Evolutionary conservation across 2,329 filamentous ascomycete species (phyloP).

Genomic region (Setomelanomma holmii): DNA sequence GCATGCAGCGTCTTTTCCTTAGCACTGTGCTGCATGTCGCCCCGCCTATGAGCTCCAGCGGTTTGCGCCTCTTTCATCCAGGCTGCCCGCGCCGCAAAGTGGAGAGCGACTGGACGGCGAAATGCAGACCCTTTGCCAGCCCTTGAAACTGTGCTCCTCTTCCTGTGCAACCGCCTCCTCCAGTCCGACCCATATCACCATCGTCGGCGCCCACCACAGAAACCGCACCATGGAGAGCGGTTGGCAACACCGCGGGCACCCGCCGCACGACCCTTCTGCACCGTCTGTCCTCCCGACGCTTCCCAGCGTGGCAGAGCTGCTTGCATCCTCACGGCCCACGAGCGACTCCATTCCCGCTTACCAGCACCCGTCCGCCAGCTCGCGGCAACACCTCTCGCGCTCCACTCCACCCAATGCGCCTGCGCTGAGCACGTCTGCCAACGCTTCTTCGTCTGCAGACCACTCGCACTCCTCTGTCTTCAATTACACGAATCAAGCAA

Average conservation of each 20-base stretch:
- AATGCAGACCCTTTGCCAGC: neutral
- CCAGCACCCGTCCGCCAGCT: slow-evolving; percentile 15
- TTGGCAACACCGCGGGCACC: slow-evolving; percentile 17
- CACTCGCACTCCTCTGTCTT: slow-evolving; percentile 16
- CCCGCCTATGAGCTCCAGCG: slow-evolving; percentile 3
- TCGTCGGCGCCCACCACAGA: neutral
- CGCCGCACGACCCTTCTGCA: slow-evolving; percentile 10
- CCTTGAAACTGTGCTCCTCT: slow-evolving; percentile 6
- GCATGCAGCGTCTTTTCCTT: slow-evolving; percentile 5
- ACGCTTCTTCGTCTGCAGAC: neutral
- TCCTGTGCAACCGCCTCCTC: slow-evolving; percentile 4
- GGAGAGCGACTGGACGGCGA: neutral
- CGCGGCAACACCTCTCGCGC: slow-evolving; percentile 10
- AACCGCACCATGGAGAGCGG: slow-evolving; percentile 19
- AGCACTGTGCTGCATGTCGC: neutral
- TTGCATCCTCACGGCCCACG: slow-evolving; percentile 20
- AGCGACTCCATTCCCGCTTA: slow-evolving; percentile 16
- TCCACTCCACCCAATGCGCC: slow-evolving; percentile 6
- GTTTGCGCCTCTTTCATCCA: slow-evolving; percentile 1
- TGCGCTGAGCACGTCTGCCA: slow-evolving; percentile 5
- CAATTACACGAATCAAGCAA: slow-evolving; percentile 24
- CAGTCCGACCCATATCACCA: neutral
- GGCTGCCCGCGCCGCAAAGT: neutral
- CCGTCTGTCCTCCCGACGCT: slow-evolving; percentile 21
- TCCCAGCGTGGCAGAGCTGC: slow-evolving; percentile 34